phyloP scores from a whole-genome alignment of 805 yeast genomes.

The Wickerhamomyces queroliae region DNA sequence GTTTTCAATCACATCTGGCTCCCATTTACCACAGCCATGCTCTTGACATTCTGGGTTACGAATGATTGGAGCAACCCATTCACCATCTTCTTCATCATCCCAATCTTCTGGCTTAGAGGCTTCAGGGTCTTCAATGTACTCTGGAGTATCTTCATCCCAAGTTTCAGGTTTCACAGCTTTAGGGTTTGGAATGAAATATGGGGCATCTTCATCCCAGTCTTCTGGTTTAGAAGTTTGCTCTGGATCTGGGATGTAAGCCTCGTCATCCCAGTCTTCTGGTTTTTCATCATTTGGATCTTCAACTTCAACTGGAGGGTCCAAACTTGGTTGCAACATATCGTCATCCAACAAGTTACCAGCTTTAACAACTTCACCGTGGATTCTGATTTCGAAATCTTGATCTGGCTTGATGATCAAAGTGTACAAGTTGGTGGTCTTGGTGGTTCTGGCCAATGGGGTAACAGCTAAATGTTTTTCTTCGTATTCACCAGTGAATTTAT shows the following conservation, averaged over 20 bases:
- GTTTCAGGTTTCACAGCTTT: conserved; percentile 61
- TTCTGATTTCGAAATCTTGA: conserved; percentile 71
- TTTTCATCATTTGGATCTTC: conserved; percentile 50
- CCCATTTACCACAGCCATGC: conserved; percentile 83
- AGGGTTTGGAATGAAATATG: conserved; percentile 61
- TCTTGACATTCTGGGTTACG: conserved; percentile 67
- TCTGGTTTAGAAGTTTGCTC: conserved; percentile 59
- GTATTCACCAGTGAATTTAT: conserved; percentile 45
- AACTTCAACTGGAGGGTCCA: conserved; percentile 62
- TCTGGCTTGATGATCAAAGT: conserved; percentile 66
- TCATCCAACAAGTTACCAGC: conserved; percentile 64
- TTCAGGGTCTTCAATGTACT: conserved; percentile 59
- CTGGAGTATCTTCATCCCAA: conserved; percentile 68
- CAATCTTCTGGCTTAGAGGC: conserved; percentile 69
- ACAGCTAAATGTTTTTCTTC: conserved; percentile 64
- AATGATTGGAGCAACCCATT: conserved; percentile 68
- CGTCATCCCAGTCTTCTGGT: conserved; percentile 84
- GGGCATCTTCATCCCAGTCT: conserved; percentile 79
- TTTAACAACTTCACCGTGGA: conserved; percentile 69
- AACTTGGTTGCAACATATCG: conserved; percentile 53
- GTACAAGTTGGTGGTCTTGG: conserved; percentile 59
- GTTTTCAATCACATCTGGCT: conserved; percentile 58
- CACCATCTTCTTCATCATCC: conserved; percentile 90
- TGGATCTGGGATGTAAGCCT: conserved; percentile 63
- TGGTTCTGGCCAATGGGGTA: conserved; percentile 54